Conservation (phyloP, 225 moss, liverwort and hornwort species). For the Climacium dendroides region DNA sequence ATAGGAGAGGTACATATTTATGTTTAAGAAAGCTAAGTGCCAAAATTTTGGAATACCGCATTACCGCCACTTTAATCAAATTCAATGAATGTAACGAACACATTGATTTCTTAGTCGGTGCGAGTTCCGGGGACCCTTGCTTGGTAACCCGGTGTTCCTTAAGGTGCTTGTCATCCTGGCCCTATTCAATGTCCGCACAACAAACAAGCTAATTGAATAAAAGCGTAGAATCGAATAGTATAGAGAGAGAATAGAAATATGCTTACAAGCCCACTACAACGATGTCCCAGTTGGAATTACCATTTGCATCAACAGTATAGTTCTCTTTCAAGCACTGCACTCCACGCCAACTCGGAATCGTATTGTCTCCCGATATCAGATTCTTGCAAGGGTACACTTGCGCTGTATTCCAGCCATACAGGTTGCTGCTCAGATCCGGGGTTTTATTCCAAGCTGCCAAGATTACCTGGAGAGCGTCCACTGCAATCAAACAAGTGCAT, state of each 20-base stretch:
- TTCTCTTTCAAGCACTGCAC: not conserved
- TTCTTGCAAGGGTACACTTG: accelerated
- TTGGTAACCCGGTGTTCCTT: not conserved
- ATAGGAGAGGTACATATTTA: too few relatives aligned
- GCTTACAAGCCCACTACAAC: not conserved
- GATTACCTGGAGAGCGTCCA: not conserved
- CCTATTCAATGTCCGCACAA: not conserved
- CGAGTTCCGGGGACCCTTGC: not conserved
- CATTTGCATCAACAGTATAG: accelerated
- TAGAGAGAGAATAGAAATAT: not conserved
- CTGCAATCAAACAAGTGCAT: not conserved
- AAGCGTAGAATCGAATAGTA: not conserved
- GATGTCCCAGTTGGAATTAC: accelerated
- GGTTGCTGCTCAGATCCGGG: not conserved
- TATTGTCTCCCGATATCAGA: not conserved
- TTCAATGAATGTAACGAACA: not conserved
- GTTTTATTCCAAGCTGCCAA: not conserved
- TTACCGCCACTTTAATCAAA: too few relatives aligned
- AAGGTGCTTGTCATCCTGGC: not conserved
- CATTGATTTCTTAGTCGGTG: not conserved
- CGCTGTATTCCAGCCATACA: not conserved
- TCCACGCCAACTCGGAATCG: not conserved
- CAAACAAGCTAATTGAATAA: not conserved
- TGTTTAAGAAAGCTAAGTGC: too few relatives aligned
- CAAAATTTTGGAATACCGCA: too few relatives aligned